Evolutionary conservation across 1,284 basidiomycete genomes (phyloP), one percentile per base, ranked within the genome.

Genomic region (Lignosus rhinocerotis): DNA sequence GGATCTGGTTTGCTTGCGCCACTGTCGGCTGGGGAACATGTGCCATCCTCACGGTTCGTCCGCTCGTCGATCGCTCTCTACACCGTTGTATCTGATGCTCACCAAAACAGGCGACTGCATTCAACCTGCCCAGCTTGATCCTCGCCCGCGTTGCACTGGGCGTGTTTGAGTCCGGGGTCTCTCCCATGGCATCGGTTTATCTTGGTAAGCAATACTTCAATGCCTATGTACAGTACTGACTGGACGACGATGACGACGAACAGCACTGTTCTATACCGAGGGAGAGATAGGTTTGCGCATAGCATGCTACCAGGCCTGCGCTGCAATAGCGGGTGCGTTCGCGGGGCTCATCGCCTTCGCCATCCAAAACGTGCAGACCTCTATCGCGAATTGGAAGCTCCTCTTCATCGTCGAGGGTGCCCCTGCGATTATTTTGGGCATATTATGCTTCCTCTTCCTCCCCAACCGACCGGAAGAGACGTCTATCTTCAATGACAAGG

Each of bases 391-490:
- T 51, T 91, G 88, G 88, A 78, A 83, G 53, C 73, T 92, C 7
- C 71, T 92, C 16, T 93, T 93, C 74, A 80, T 93, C 51, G 81
- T 95, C 54, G 93, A 87, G 83, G 90, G 88, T 21, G 66, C 83
- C 12, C 90, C 90, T 0, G 78, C 88, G 0, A 67, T 95, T 9
- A 17, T 92, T 0, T 77, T 94, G 31, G 92, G 90, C 1, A 51
- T 91, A 21, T 49, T 86, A 32, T 83, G 88, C 2, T 73, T 88
- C 56, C 78, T 86, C 59, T 76, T 88, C 61, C 78, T 96, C 6
- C 93, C 93, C 0, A 80, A 87, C 51, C 79, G 92, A 31, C 93
- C 93, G 0, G 91, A 94, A 69, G 87, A 84, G 10, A 88, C 90
- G 0, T 72, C 72, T 0, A 89, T 86, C 68, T 73, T 95, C 42